phyloP scores from a whole-genome alignment of 164 flowering plant species.

The Chloranthus sessilifolius region DNA sequence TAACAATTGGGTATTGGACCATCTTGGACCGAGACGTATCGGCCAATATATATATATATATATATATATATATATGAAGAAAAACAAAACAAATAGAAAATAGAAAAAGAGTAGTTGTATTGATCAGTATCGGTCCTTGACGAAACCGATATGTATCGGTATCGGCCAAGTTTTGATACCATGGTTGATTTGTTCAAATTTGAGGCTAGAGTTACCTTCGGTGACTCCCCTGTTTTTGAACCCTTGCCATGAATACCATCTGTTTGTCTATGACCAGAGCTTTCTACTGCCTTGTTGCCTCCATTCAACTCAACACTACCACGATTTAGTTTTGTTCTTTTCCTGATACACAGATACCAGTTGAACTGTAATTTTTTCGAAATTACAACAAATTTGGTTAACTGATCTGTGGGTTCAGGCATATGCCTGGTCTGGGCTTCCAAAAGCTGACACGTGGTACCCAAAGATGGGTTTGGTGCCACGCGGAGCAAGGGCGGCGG shows the following conservation, averaged over 20 bases:
- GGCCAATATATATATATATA: not conserved
- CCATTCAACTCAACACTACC: constrained; percentile 23
- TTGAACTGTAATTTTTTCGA: not conserved
- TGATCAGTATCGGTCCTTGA: not conserved
- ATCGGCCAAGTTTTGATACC: not conserved
- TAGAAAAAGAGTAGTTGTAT: not conserved
- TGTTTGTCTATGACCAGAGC: constrained; percentile 15
- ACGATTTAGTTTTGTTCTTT: constrained; percentile 24
- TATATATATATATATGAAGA: not conserved
- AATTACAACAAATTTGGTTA: constrained; percentile 3
- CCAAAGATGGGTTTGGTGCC: no score
- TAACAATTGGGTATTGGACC: no score
- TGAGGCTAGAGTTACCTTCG: constrained; percentile 27
- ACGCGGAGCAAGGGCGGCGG: no score
- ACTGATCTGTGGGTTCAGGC: no score
- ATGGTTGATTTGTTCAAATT: constrained; percentile 20
- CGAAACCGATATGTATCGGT: not conserved
- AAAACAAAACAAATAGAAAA: not conserved
- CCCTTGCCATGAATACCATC: constrained; percentile 18
- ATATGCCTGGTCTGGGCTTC: no score
- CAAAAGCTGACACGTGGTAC: no score
- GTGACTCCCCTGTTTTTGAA: constrained; percentile 21
- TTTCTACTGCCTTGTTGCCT: constrained; percentile 15
- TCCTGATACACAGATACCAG: constrained; percentile 28
- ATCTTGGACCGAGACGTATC: not conserved